These are phyloP conservation scores for Tephrocybe sp. DNA, from an alignment of 768 basidiomycete genomes.

Conservation along the genomic window DNA sequence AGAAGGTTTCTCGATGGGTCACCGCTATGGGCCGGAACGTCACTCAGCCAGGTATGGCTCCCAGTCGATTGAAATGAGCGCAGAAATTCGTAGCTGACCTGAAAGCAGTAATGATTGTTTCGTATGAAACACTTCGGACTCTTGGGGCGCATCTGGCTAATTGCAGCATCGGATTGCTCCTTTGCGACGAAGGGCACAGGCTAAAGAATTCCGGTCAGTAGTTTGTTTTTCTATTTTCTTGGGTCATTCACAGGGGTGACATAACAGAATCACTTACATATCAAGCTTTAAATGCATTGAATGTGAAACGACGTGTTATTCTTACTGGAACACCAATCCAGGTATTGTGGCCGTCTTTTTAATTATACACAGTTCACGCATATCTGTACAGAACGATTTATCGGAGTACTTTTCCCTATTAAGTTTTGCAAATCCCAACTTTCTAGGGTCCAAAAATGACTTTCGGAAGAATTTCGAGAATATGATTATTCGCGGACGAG, in stretches of 20 bases:
- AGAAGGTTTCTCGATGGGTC: slow-evolving; percentile 85
- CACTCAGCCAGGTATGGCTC: slow-evolving; percentile 75
- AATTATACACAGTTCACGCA: background rate
- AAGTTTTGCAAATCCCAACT: slow-evolving; percentile 91
- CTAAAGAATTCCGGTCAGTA: slow-evolving; percentile 87
- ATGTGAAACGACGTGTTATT: slow-evolving; percentile 90
- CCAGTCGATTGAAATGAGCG: background rate
- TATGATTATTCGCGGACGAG: slow-evolving; percentile 85
- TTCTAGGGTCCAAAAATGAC: slow-evolving; percentile 82
- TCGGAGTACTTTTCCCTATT: slow-evolving; percentile 93
- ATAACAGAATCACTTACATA: slow-evolving; percentile 80
- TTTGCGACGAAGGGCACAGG: slow-evolving; percentile 96
- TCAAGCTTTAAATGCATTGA: slow-evolving; percentile 74
- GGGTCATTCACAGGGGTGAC: background rate
- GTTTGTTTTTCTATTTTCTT: background rate
- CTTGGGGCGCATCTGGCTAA: slow-evolving; percentile 72
- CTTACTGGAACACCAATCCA: slow-evolving; percentile 93
- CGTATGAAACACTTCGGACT: slow-evolving; percentile 92
- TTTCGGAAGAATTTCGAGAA: slow-evolving; percentile 97
- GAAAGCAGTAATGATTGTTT: slow-evolving; percentile 92
- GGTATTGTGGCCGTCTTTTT: slow-evolving; percentile 34
- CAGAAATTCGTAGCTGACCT: background rate
- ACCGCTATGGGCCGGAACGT: slow-evolving; percentile 85
- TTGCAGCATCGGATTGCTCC: slow-evolving; percentile 84
- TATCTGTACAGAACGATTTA: slow-evolving; percentile 70